Percentiles rank a stretch among this genome's conserved stretches.
These are phyloP conservation scores for Oryza meridionalis DNA, from an alignment of 176 grass and related monocot genomes.

Conservation along the genomic window DNA sequence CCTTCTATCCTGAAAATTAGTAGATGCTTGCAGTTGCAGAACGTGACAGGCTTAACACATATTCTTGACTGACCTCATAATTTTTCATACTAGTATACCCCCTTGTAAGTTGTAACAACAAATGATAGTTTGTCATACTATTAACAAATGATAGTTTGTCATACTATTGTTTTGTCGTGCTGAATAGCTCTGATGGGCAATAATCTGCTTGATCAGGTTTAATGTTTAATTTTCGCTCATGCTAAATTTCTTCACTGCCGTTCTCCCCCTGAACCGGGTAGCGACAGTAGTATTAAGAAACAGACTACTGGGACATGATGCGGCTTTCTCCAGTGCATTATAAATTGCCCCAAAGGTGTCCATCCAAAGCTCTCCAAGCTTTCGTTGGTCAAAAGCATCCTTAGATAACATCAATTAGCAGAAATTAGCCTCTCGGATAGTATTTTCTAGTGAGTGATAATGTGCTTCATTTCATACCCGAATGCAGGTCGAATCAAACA, in stretches of 20 bases:
- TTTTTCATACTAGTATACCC: neutral
- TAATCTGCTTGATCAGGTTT: neutral
- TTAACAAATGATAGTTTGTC: neutral
- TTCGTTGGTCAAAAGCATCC: neutral
- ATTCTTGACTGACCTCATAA: neutral
- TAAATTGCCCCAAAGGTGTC: neutral
- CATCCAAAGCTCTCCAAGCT: too few relatives aligned
- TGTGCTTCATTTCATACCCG: too few relatives aligned
- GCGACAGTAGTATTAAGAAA: too few relatives aligned
- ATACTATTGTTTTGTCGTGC: neutral
- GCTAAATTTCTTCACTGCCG: neutral
- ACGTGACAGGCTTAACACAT: slow-evolving; percentile 26
- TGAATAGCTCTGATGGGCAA: neutral
- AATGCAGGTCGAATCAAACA: too few relatives aligned
- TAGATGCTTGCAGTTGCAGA: neutral
- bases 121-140: neutral
- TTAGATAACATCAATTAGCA: neutral
- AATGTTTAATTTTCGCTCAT: neutral
- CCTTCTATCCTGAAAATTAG: neutral
- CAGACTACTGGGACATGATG: too few relatives aligned
- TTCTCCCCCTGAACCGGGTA: slow-evolving; percentile 9
- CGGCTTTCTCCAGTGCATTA: neutral
- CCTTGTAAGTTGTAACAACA: neutral
- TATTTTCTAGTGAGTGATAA: too few relatives aligned
- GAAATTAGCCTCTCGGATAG: neutral